Base-by-base conservation (phyloP, 768 basidiomycete genomes). In the Lactarius evosmus region DNA sequence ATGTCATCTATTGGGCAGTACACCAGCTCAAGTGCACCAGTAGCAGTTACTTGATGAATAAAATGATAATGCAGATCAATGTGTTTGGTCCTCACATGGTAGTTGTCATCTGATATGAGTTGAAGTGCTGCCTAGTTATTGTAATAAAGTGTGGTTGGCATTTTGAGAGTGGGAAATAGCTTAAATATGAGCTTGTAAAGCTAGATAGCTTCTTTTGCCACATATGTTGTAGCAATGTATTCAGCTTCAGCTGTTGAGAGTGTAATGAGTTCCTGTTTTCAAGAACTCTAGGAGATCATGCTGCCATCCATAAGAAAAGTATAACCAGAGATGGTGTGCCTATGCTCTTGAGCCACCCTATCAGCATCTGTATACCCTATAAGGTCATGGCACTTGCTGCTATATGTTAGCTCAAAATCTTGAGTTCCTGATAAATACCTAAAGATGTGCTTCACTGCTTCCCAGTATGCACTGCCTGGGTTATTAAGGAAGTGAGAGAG, bases 1-100 rank as follows among this genome's bases (percentile, higher is more conserved):
- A 62, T 62, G 19, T 62, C 41, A 19, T 49, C 55, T 3, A 55
- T 62, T 1, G 46, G 54, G 25, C 61, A 62, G 16, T 62, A 62
- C 0, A 46, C 29, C 17, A 62, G 19, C 4, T 32, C 19, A 7
- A 56, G 2, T 25, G 30, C 22, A 2, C 44, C 61, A 8, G 22
- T 17, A 2, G 33, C 46, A 12, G 56, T 40, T 1, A 56, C 54
- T 7, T 17, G 19, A 1, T 33, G 44, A 5, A 61, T 61, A 25
- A 61, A 61, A 41, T 61, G 60, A 25, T 30, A 61, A 19, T 19
- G 53, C 7, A 56, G 9, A 29, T 55, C 61, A 16, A 62, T 56
- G 22, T 62, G 54, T 32, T 61, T 61, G 8, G 54, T 62, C 11
- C 54, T 41, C 7, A 54, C 22, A 22, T 62, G 61, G 14, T 25